Evolutionary conservation across 495 filamentous ascomycete species (phyloP).

Genomic region (Penicillium dipodomyicola): DNA sequence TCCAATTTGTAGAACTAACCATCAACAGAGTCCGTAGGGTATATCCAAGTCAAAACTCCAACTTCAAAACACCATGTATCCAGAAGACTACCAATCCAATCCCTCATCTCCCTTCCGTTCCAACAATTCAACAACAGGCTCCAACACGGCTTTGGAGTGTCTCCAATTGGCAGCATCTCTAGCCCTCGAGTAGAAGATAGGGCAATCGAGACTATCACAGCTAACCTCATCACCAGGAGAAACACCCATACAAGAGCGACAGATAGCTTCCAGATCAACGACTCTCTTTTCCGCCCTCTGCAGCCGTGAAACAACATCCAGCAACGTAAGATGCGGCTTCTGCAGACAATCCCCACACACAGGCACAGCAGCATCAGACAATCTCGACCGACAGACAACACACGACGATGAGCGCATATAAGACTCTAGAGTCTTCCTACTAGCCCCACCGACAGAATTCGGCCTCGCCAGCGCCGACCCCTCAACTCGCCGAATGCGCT

Average conservation of each 20-base stretch:
- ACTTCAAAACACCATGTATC: slow-evolving; percentile 3
- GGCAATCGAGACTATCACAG: slow-evolving; percentile 90
- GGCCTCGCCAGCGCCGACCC: neutral
- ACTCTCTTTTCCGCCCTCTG: slow-evolving; percentile 61
- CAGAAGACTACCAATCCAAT: slow-evolving; percentile 44
- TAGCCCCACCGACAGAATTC: neutral
- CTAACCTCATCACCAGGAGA: slow-evolving; percentile 69
- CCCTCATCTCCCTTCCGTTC: slow-evolving; percentile 42
- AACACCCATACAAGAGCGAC: slow-evolving; percentile 75
- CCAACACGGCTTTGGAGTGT: slow-evolving; percentile 54
- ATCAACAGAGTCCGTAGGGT: neutral
- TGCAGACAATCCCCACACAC: slow-evolving; percentile 65
- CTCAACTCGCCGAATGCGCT: slow-evolving; percentile 63
- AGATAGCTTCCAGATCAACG: slow-evolving; percentile 68
- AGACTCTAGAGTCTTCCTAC: slow-evolving; percentile 60
- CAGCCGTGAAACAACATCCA: slow-evolving; percentile 59
- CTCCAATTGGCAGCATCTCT: slow-evolving; percentile 63
- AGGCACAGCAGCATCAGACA: slow-evolving; percentile 46
- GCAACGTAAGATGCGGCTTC: slow-evolving; percentile 55
- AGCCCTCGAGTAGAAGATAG: slow-evolving; percentile 84
- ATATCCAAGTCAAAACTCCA: slow-evolving; percentile 12
- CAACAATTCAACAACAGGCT: slow-evolving; percentile 56
- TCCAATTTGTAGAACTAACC: neutral
- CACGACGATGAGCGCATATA: slow-evolving; percentile 82
- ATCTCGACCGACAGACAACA: slow-evolving; percentile 69